A percentile compares a stretch with the other conserved stretches of the same genome.
These are phyloP conservation scores for Colletotrichum simmondsii DNA, from an alignment of 2,329 filamentous ascomycete genomes.

Conservation along the genomic window DNA sequence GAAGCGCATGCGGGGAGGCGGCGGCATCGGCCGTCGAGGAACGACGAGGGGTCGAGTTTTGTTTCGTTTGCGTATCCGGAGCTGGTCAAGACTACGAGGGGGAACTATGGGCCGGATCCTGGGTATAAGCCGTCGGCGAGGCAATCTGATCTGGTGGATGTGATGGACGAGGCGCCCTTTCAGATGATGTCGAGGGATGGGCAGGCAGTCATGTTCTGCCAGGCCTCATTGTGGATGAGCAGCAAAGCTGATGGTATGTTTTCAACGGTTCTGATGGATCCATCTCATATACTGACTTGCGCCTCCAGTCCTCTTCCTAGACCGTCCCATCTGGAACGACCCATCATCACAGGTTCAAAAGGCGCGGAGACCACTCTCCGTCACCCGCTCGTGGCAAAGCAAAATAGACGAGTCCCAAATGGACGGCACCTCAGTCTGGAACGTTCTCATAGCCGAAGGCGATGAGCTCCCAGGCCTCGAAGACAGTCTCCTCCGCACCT, in stretches of 20 bases:
- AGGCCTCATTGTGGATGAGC: constrained; percentile 47
- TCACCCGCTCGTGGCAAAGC: constrained; percentile 28
- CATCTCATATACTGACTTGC: background rate
- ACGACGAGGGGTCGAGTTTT: constrained; percentile 19
- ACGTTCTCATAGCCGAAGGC: constrained; percentile 30
- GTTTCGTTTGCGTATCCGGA: constrained; percentile 46
- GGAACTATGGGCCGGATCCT: background rate
- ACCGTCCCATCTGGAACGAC: constrained; percentile 40
- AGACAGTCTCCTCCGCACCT: constrained; percentile 23
- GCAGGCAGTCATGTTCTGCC: constrained; percentile 43
- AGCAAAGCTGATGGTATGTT: constrained; percentile 35
- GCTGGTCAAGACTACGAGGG: constrained; percentile 34
- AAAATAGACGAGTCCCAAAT: constrained; percentile 33
- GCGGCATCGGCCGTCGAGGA: constrained; percentile 38
- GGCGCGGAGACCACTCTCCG: constrained; percentile 31
- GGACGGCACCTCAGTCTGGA: constrained; percentile 32
- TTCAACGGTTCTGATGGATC: background rate
- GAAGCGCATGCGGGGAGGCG: constrained; percentile 43
- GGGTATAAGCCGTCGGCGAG: constrained; percentile 14
- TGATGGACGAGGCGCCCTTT: constrained; percentile 34
- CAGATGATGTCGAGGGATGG: constrained; percentile 36
- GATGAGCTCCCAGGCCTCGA: constrained; percentile 28
- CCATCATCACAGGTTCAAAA: constrained; percentile 33
- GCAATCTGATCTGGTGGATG: constrained; percentile 34
- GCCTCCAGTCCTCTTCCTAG: constrained; percentile 44